Percentiles rank a stretch among this genome's conserved stretches.
phyloP scores from a whole-genome alignment of 768 basidiomycete genomes.

The Phylloporus scabripes region DNA sequence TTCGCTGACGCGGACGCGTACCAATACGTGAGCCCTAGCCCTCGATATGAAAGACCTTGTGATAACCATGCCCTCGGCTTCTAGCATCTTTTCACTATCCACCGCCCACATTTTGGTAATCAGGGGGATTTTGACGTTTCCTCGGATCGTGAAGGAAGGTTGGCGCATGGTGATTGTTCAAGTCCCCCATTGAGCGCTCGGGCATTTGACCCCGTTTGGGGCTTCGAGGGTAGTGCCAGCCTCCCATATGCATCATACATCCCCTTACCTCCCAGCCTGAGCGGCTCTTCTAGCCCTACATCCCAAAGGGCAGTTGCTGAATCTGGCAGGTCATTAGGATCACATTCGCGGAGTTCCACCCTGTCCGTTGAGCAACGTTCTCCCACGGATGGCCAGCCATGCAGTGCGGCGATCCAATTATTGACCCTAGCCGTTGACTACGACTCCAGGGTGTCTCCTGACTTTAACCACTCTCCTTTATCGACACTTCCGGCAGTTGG shows the following conservation, averaged over 20 bases:
- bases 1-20: constrained; percentile 36
- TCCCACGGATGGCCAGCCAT: constrained; percentile 16
- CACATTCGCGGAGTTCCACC: constrained; percentile 29
- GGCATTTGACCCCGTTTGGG: constrained; percentile 21
- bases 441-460: constrained; percentile 11
- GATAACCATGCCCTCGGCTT: not conserved
- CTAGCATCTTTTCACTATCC: constrained; percentile 27
- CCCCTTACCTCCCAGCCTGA: constrained; percentile 28
- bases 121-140: not conserved
- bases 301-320: constrained; percentile 22
- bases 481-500: constrained; percentile 28
- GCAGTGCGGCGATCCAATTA: constrained; percentile 8
- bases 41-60: not conserved
- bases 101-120: constrained; percentile 18
- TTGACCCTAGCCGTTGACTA: constrained; percentile 4
- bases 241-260: constrained; percentile 26
- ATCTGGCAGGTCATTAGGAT: constrained; percentile 10
- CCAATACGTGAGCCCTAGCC: constrained; percentile 29
- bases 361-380: constrained; percentile 27
- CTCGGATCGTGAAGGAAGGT: not conserved
- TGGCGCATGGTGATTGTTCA: not conserved
- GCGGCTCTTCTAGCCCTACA: constrained; percentile 27
- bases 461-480: constrained; percentile 28
- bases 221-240: constrained; percentile 13
- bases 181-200: constrained; percentile 9